These are phyloP conservation scores for Phylloporus sp. DNA, from an alignment of 768 basidiomycete genomes.

Conservation along the genomic window DNA sequence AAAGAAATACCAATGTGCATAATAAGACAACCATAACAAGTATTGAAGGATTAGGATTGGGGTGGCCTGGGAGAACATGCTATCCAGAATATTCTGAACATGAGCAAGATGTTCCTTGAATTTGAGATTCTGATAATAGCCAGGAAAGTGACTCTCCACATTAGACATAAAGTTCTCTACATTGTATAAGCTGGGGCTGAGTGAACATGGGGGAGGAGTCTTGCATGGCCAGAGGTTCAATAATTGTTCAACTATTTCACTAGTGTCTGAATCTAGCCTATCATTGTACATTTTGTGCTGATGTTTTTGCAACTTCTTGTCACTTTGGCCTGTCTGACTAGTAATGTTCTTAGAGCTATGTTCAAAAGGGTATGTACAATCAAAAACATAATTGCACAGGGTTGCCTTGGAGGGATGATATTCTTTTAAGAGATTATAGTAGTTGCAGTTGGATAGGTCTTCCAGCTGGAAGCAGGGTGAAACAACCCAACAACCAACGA, in stretches of 20 bases:
- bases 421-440: slow-evolving; percentile 11
- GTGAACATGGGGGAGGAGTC: slow-evolving; percentile 4
- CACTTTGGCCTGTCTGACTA: background rate
- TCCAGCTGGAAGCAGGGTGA: slow-evolving; percentile 3
- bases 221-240: slow-evolving; percentile 18
- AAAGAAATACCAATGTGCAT: no score
- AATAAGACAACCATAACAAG: no score
- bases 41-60: background rate
- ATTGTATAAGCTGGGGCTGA: slow-evolving; percentile 2
- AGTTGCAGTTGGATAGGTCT: slow-evolving; percentile 15
- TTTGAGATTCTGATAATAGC: slow-evolving; percentile 15
- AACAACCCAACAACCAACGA: no score
- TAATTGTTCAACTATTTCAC: background rate
- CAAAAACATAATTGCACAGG: background rate
- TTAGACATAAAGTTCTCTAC: background rate
- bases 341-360: slow-evolving; percentile 11
- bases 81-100: slow-evolving; percentile 8
- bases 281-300: slow-evolving; percentile 4
- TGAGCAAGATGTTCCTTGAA: slow-evolving; percentile 12
- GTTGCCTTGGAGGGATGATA: background rate
- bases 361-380: slow-evolving; percentile 1
- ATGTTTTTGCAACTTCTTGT: background rate
- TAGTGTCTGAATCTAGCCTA: slow-evolving; percentile 5
- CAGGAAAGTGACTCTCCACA: slow-evolving; percentile 4
- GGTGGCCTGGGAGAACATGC: background rate